A percentile compares a stretch with the other conserved stretches of the same genome.
These are phyloP conservation scores for Lenwebbia sp. DNA, from an alignment of 345 rosid genomes.

Conservation along the genomic window DNA sequence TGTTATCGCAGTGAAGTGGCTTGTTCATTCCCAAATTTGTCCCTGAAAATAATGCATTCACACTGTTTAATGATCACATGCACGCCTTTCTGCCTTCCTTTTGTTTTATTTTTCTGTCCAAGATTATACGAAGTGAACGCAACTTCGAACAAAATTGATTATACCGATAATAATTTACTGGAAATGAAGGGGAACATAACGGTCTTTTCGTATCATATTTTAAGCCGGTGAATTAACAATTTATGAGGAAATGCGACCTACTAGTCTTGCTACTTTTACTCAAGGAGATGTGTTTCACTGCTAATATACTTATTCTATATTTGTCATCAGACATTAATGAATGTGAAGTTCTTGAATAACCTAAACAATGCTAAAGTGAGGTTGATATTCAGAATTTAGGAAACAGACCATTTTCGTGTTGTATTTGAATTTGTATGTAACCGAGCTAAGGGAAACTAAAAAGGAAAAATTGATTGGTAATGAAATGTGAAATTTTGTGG, in stretches of 20 bases:
- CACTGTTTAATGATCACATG: background rate
- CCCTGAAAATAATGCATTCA: background rate
- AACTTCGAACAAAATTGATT: background rate
- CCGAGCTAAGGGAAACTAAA: too few species aligned
- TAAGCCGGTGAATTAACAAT: background rate
- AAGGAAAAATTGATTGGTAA: too few species aligned
- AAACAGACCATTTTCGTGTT: too few species aligned
- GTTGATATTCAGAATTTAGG: too few species aligned
- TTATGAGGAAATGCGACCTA: background rate
- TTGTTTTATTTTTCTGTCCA: background rate
- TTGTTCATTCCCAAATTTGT: background rate
- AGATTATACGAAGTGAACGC: background rate
- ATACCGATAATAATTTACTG: accelerated
- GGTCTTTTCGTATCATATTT: background rate
- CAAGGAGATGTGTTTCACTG: background rate
- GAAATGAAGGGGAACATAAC: background rate
- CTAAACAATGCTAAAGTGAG: too few species aligned
- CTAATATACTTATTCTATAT: background rate
- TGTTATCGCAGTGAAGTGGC: background rate
- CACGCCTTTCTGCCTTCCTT: background rate
- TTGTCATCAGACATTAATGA: background rate
- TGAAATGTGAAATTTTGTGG: too few species aligned
- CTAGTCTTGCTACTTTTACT: background rate
- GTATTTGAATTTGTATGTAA: too few species aligned
- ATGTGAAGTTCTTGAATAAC: background rate